These are phyloP conservation scores for Margaritispora aquatica DNA, from an alignment of 495 filamentous ascomycete genomes.

Conservation along the genomic window DNA sequence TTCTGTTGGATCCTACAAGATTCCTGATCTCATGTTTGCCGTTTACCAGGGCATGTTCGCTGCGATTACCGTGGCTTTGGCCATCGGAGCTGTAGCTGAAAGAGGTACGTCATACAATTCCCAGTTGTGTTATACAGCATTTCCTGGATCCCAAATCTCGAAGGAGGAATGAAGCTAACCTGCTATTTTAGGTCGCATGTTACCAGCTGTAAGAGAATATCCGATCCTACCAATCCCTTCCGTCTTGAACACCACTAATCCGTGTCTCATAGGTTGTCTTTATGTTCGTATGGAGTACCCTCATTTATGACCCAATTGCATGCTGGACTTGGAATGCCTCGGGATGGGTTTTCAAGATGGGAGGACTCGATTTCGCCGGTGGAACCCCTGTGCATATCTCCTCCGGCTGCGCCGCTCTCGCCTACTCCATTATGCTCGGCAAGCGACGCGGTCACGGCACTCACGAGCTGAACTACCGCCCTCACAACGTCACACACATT, in stretches of 20 bases:
- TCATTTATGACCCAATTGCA: slow-evolving; percentile 92
- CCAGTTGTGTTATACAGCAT: no score
- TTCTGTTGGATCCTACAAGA: slow-evolving; percentile 70
- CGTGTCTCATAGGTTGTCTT: slow-evolving; percentile 78
- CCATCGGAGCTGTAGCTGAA: slow-evolving; percentile 88
- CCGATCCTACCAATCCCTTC: neutral
- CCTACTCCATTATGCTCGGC: slow-evolving; percentile 74
- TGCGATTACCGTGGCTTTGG: slow-evolving; percentile 88
- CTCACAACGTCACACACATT: slow-evolving; percentile 96
- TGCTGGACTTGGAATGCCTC: slow-evolving; percentile 96
- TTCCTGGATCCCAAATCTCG: neutral
- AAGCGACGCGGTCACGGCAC: slow-evolving; percentile 73
- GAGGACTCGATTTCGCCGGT: slow-evolving; percentile 92
- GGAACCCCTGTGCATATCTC: slow-evolving; percentile 95
- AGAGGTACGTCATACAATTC: slow-evolving; percentile 41
- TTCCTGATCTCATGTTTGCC: slow-evolving; percentile 88
- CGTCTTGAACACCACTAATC: neutral
- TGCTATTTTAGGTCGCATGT: slow-evolving; percentile 5
- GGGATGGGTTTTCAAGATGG: slow-evolving; percentile 80
- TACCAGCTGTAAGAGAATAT: slow-evolving; percentile 5
- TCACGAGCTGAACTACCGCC: slow-evolving; percentile 74
- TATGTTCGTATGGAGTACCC: slow-evolving; percentile 92
- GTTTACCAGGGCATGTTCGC: slow-evolving; percentile 99
- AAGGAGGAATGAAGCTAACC: neutral
- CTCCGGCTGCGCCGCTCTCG: slow-evolving; percentile 83